Percentiles rank a stretch among this genome's conserved stretches.
These are phyloP conservation scores for Boletus pseudo-olivaceus DNA, from an alignment of 768 basidiomycete genomes.

Conservation along the genomic window DNA sequence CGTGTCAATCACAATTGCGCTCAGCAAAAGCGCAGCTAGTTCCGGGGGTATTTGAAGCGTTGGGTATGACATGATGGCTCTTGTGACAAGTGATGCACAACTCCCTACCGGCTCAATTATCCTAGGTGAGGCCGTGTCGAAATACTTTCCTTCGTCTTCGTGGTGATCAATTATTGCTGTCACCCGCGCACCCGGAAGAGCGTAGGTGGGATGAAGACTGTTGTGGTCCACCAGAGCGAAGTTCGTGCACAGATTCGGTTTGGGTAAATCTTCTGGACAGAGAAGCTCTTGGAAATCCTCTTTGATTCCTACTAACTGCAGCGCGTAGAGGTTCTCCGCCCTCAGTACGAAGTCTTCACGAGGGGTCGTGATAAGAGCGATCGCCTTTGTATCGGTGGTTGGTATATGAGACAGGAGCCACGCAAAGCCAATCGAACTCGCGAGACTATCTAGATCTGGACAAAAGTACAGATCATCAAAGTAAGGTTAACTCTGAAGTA, in stretches of 20 bases:
- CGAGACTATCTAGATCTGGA: constrained; percentile 86
- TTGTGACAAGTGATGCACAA: constrained; percentile 67
- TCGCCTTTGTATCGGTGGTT: constrained; percentile 40
- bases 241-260: constrained; percentile 38
- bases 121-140: constrained; percentile 60
- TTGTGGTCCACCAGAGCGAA: constrained; percentile 95
- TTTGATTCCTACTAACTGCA: constrained; percentile 55
- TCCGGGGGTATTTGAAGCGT: constrained; percentile 42
- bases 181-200: constrained; percentile 45
- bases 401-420: constrained; percentile 54
- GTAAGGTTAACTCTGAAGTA: not conserved
- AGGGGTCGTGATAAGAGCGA: constrained; percentile 72
- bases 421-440: constrained; percentile 81
- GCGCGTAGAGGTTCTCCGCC: constrained; percentile 81
- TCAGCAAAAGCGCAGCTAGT: constrained; percentile 75
- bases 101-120: constrained; percentile 70
- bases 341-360: constrained; percentile 72
- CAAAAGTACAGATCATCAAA: not conserved
- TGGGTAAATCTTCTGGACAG: constrained; percentile 62
- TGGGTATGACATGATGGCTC: constrained; percentile 22
- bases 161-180: constrained; percentile 89
- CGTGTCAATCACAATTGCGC: constrained; percentile 85
- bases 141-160: constrained; percentile 73
- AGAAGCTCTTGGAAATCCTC: constrained; percentile 55
- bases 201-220: constrained; percentile 47